These are phyloP conservation scores for Lasiodiplodia theobromae DNA, from an alignment of 2,329 filamentous ascomycete species.

Conservation along the genomic window DNA sequence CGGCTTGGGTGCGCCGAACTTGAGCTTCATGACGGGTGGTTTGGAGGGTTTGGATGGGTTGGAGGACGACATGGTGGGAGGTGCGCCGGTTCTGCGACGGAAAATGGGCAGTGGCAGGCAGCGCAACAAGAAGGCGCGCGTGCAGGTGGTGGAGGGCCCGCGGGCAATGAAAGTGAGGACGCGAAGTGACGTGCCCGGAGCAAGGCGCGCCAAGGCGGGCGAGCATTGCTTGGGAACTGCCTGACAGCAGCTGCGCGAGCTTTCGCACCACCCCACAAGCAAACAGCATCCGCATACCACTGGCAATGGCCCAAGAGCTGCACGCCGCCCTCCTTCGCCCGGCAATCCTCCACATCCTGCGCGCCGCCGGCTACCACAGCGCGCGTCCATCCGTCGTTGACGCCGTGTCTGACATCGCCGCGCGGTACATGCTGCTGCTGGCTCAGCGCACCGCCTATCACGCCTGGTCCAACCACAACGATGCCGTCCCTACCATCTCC, in stretches of 20 bases:
- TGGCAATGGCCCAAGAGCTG: conserved; percentile 46
- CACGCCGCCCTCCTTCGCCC: conserved; percentile 85
- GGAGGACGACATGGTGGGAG: conserved; percentile 20
- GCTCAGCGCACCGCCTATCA: conserved; percentile 75
- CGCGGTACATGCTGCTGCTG: conserved; percentile 78
- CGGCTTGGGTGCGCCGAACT: conserved; percentile 31
- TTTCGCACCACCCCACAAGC: conserved; percentile 16
- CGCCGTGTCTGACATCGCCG: conserved; percentile 84
- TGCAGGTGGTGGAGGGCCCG: neutral
- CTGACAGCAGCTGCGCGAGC: conserved; percentile 11
- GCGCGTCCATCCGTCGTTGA: conserved; percentile 84
- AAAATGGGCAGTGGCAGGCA: neutral
- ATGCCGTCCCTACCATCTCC: conserved; percentile 69
- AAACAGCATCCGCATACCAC: conserved; percentile 1
- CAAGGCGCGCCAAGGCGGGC: conserved; percentile 10
- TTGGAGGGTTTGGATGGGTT: conserved; percentile 1
- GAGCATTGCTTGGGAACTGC: conserved; percentile 1
- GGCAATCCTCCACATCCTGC: conserved; percentile 86
- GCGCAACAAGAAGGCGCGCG: neutral
- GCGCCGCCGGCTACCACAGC: conserved; percentile 87
- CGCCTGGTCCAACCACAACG: conserved; percentile 73
- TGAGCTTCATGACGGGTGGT: conserved; percentile 40
- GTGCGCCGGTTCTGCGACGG: neutral
- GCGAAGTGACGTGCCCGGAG: conserved; percentile 19
- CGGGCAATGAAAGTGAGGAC: conserved; percentile 23